These are phyloP conservation scores for Saraca asoca DNA, from an alignment of 331 rosid species.

Conservation along the genomic window DNA sequence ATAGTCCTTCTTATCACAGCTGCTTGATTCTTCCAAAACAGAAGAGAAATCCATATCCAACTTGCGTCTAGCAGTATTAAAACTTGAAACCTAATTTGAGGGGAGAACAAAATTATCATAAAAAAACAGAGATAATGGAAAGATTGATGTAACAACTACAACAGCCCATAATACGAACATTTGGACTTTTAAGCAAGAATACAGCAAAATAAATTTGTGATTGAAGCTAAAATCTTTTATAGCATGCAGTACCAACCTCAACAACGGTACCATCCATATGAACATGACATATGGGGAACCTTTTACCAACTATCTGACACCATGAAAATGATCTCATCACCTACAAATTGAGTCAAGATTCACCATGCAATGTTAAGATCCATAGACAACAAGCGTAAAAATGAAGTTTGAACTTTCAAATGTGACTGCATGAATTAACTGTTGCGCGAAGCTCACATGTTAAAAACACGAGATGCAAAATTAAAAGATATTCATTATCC, in stretches of 20 bases:
- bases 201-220: slow-evolving; percentile 13
- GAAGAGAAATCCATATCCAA: slow-evolving; percentile 25
- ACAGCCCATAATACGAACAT: not conserved
- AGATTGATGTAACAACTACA: not conserved
- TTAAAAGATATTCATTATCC: slow-evolving; percentile 18
- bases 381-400: slow-evolving; percentile 9
- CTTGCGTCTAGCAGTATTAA: slow-evolving; percentile 51
- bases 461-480: slow-evolving; percentile 19
- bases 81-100: slow-evolving; percentile 79
- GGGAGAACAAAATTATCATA: slow-evolving; percentile 28
- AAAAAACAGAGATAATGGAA: slow-evolving; percentile 23
- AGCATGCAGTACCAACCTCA: slow-evolving; percentile 58
- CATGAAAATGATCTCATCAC: slow-evolving; percentile 75
- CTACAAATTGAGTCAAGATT: slow-evolving; percentile 53
- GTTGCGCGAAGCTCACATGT: not conserved
- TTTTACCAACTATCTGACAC: slow-evolving; percentile 83
- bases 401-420: slow-evolving; percentile 21
- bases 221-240: not conserved
- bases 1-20: slow-evolving; percentile 66
- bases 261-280: slow-evolving; percentile 63
- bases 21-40: slow-evolving; percentile 44
- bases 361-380: slow-evolving; percentile 31
- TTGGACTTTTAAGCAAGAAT: slow-evolving; percentile 15
- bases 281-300: slow-evolving; percentile 93
- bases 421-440: slow-evolving; percentile 17